A percentile compares a stretch with the other conserved stretches of the same genome.
phyloP scores from a whole-genome alignment of 371 early-diverging fungal genomes.

The Mortierella sp. region DNA sequence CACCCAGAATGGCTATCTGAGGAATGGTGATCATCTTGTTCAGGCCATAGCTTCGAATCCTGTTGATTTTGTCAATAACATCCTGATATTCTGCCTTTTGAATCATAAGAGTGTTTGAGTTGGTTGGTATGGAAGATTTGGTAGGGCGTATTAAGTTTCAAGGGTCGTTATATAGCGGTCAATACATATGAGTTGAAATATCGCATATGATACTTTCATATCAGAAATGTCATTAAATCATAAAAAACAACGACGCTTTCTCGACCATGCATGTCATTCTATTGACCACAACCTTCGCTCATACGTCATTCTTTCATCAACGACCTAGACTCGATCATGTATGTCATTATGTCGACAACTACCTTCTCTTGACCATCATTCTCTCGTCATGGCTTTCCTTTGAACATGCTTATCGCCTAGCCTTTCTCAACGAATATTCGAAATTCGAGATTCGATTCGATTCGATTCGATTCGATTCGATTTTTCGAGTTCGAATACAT shows the following conservation, averaged over 20 bases:
- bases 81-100: conserved; percentile 33
- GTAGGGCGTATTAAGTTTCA: background rate
- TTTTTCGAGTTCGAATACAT: too few species aligned
- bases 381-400: background rate
- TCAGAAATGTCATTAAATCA: background rate
- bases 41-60: conserved; percentile 34
- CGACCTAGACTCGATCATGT: too few species aligned
- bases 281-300: too few species aligned
- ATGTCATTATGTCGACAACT: background rate
- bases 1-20: conserved; percentile 53
- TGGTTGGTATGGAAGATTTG: background rate
- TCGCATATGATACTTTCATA: background rate
- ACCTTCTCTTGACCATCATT: background rate
- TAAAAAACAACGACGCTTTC: background rate
- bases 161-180: background rate
- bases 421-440: too few species aligned
- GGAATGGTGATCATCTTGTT: conserved; percentile 41
- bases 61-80: conserved; percentile 47
- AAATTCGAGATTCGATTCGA: too few species aligned
- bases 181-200: too few species aligned
- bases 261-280: background rate
- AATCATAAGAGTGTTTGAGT: conserved; percentile 6
- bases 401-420: too few species aligned
- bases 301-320: too few species aligned
- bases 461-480: too few species aligned